Conservation (phyloP, 1,284 basidiomycete species). For the Cutaneotrichosporon spelunceum region DNA sequence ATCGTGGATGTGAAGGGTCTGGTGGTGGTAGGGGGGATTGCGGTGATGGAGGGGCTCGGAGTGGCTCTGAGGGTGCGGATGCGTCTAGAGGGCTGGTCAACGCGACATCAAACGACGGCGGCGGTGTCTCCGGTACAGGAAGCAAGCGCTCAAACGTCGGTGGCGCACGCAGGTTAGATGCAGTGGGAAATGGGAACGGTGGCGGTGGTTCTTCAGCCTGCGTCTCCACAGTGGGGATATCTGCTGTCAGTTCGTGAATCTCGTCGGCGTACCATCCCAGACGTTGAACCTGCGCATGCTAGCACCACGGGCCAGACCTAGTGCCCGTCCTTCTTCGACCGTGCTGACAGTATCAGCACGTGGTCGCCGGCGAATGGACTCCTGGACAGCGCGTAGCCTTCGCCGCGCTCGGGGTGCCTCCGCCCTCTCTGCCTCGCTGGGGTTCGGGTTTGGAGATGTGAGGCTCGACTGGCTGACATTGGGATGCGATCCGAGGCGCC, state of each 20-base stretch:
- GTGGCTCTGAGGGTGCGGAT: neutral
- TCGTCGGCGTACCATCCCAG: slow-evolving; percentile 43
- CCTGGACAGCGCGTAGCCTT: slow-evolving; percentile 11
- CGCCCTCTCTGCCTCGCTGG: neutral
- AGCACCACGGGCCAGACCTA: slow-evolving; percentile 41
- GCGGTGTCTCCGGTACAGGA: slow-evolving; percentile 34
- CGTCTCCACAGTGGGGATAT: slow-evolving; percentile 26
- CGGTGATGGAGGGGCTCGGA: neutral
- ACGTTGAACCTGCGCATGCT: slow-evolving; percentile 47
- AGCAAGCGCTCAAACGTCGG: slow-evolving; percentile 26
- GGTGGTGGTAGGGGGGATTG: neutral
- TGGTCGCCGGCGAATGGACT: slow-evolving; percentile 17
- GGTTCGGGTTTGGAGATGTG: neutral
- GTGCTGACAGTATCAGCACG: slow-evolving; percentile 29
- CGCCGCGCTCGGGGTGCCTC: neutral
- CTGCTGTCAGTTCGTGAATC: slow-evolving; percentile 18
- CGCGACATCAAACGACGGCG: slow-evolving; percentile 33
- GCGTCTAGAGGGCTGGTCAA: neutral
- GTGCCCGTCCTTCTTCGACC: slow-evolving; percentile 42
- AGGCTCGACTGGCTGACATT: slow-evolving; percentile 1
- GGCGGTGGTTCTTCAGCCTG: slow-evolving; percentile 43
- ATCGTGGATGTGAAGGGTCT: neutral
- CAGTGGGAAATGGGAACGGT: slow-evolving; percentile 42
- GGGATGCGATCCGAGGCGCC: neutral
- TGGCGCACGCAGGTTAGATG: slow-evolving; percentile 32